A percentile compares a stretch with the other conserved stretches of the same genome.
Conservation (phyloP, 495 filamentous ascomycete species). For the Cairneyella variabilis region DNA sequence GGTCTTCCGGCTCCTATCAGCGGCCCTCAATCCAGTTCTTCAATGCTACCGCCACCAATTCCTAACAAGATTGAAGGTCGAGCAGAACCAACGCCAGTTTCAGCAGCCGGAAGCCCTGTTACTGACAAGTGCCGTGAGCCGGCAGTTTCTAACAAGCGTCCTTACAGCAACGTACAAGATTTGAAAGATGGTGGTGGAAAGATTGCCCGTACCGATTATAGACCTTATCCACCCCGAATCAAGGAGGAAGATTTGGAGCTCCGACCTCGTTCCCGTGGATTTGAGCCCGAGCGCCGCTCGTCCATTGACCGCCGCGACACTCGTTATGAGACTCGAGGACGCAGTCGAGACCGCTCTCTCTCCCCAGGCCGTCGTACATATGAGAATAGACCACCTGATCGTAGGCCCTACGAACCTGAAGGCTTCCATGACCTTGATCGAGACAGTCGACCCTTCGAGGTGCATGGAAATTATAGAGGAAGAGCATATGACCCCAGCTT, state of each 20-base stretch:
- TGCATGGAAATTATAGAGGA: slow-evolving; percentile 15
- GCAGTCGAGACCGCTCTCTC: slow-evolving; percentile 17
- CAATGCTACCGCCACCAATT: slow-evolving; percentile 18
- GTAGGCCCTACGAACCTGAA: slow-evolving; percentile 6
- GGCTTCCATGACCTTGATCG: slow-evolving; percentile 14
- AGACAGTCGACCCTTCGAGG: slow-evolving; percentile 17
- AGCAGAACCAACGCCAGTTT: slow-evolving; percentile 4
- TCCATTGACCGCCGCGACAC: slow-evolving; percentile 18
- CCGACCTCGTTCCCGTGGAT: slow-evolving; percentile 13
- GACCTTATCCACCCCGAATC: not conserved
- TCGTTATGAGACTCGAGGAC: slow-evolving; percentile 14
- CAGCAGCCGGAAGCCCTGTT: slow-evolving; percentile 16
- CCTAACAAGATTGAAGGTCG: slow-evolving; percentile 5
- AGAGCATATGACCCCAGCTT: slow-evolving; percentile 19
- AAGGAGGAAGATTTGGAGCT: slow-evolving; percentile 1
- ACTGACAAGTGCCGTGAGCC: not conserved
- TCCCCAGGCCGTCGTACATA: slow-evolving; percentile 15
- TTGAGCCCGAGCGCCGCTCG: not conserved
- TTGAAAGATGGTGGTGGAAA: slow-evolving; percentile 6
- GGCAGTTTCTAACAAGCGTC: slow-evolving; percentile 19
- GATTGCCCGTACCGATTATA: slow-evolving; percentile 11
- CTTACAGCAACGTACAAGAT: slow-evolving; percentile 15
- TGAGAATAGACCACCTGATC: slow-evolving; percentile 14
- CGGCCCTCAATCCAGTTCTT: slow-evolving; percentile 11
- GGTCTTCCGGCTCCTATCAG: slow-evolving; percentile 15